Evolutionary conservation across 768 basidiomycete species (phyloP), one percentile per base, ranked within the genome.

Genomic region (Symmetrospora coprosmae): DNA sequence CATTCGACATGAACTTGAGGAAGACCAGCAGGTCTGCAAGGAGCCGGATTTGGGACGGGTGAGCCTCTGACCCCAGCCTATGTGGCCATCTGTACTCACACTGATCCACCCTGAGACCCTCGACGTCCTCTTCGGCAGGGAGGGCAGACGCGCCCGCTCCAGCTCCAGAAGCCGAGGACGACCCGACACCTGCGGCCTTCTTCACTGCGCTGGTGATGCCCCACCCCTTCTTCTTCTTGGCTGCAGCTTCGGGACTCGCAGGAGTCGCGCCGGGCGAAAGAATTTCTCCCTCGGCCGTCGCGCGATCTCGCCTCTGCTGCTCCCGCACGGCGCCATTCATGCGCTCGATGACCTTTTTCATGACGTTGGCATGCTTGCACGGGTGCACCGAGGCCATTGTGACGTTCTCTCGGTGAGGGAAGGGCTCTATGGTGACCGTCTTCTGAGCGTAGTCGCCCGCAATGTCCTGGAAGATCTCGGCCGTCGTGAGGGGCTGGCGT

Each of bases 331-430:
- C 82, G 66, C 80, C 81, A 74, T 97, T 94, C 90, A 97, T 96
- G 60, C 92, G 81, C 73, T 97, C 92, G 70, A 97, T 96, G 63
- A 97, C 88, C 72, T 96, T 97, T 80, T 94, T 96, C 94, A 99
- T 99, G 60, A 99, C 94, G 72, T 84, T 87, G 1, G 90, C 86
- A 72, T 99, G 92, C 71, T 94, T 96, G 80, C 92, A 99, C 1
- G 92, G 92, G 72, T 99, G 92, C 11, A 99, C 92, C 0, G 86
- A 89, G 0, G 91, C 94, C 63, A 75, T 72, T 1, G 84, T 82
- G 70, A 87, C 84, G 11, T 83, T 81, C 1, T 80, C 75, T 0
- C 85, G 86, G 73, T 96, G 90, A n/a, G 91, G 89, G 80, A 99
- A 99, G 0, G 84, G 81, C 72, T 99, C 94, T 73, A 96, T 92